Evolutionary conservation across 2,329 filamentous ascomycete species (phyloP).

Genomic region (Nothophoma quercina): DNA sequence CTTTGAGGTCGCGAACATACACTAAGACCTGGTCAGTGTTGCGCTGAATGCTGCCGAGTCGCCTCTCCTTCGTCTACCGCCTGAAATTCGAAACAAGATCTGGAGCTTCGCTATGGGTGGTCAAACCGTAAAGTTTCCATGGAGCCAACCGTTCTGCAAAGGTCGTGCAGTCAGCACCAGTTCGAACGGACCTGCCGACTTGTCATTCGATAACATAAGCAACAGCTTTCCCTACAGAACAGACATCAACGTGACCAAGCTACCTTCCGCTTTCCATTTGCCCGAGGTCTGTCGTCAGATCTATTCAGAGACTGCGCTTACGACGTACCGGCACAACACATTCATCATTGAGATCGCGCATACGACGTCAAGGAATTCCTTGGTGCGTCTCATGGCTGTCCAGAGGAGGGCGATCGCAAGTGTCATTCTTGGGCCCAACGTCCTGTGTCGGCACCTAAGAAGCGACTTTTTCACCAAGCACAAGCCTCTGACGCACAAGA

Average conservation of each 20-base stretch:
- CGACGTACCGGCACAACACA: neutral
- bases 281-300: slow-evolving; percentile 18
- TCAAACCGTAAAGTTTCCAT: neutral
- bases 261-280: neutral
- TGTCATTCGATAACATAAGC: no score
- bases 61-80: neutral
- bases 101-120: neutral
- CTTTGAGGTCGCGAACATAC: no score
- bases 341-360: neutral
- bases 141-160: no score
- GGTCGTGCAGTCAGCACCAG: no score
- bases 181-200: no score
- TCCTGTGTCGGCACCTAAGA: neutral
- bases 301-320: slow-evolving; percentile 6
- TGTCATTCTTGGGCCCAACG: neutral
- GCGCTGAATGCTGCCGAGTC: neutral
- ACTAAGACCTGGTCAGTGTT: neutral
- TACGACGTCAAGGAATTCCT: neutral
- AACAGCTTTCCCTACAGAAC: no score
- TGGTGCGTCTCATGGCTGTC: neutral
- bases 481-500: neutral
- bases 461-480: neutral
- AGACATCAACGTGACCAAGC: neutral
- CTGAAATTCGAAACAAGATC: neutral
- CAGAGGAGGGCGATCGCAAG: neutral